Evolutionary conservation across 352 stramenopile genomes (phyloP).

Genomic region (Phytophthora lateralis): DNA sequence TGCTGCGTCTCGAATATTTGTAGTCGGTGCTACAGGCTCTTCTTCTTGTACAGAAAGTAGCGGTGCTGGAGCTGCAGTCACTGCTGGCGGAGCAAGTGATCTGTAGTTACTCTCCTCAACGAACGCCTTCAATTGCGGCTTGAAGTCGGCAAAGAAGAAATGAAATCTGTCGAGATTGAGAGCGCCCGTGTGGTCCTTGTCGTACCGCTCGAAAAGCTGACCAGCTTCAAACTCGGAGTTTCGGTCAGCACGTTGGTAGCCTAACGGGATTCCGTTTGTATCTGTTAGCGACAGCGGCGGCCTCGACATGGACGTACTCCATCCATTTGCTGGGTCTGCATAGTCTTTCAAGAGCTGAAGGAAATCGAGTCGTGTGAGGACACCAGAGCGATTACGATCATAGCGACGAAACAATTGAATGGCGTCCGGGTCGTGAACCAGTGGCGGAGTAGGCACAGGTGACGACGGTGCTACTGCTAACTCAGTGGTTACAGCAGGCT

Average conservation of each 20-base stretch:
- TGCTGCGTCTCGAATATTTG: conserved; percentile 9
- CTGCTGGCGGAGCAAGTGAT: conserved; percentile 2
- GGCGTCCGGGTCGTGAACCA: conserved; percentile 58
- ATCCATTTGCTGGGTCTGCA: conserved; percentile 26
- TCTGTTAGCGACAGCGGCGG: conserved; percentile 69
- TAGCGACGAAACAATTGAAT: conserved; percentile 86
- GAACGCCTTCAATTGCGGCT: conserved; percentile 63
- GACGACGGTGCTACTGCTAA: background rate
- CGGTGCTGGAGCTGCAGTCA: conserved; percentile 3
- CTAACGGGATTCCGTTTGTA: conserved; percentile 64
- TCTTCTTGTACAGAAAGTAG: conserved; percentile 24
- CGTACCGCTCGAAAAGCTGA: conserved; percentile 85
- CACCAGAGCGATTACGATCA: conserved; percentile 55
- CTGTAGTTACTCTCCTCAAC: conserved; percentile 65
- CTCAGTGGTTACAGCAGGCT: background rate
- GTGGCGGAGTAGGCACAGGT: background rate
- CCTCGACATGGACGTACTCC: conserved; percentile 21
- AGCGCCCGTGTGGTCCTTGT: conserved; percentile 58
- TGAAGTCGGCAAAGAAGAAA: conserved; percentile 77
- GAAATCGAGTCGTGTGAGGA: conserved; percentile 69
- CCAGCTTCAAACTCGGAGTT: conserved; percentile 88
- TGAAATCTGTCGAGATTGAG: conserved; percentile 74
- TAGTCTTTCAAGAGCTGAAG: conserved; percentile 77
- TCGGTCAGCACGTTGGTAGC: conserved; percentile 67
- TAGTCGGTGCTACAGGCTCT: conserved; percentile 5